Percentiles rank a stretch among this genome's conserved stretches.
These are phyloP conservation scores for Aspergillus biplanus DNA, from an alignment of 495 filamentous ascomycete species.

Conservation along the genomic window DNA sequence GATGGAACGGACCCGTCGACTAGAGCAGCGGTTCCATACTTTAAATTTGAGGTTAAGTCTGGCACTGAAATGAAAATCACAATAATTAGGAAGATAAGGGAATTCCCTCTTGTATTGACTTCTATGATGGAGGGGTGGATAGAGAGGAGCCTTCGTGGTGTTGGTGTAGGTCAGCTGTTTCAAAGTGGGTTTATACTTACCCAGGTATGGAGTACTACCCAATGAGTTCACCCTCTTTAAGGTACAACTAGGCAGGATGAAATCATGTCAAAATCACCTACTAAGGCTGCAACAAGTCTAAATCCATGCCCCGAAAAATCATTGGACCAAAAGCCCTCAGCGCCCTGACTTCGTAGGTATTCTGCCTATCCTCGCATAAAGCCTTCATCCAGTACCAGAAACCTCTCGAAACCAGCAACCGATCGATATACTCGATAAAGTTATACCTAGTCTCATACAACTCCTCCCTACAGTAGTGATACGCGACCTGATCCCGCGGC, in stretches of 20 bases:
- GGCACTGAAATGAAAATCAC: neutral
- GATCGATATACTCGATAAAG: neutral
- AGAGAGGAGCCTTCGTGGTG: too few relatives aligned
- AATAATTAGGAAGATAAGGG: neutral
- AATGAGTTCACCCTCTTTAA: too few relatives aligned
- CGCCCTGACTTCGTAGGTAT: too few relatives aligned
- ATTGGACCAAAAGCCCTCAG: neutral
- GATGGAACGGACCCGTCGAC: neutral
- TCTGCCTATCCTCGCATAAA: neutral
- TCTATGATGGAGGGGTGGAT: too few relatives aligned
- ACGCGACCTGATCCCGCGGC: neutral
- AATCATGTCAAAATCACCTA: too few relatives aligned
- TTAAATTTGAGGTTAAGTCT: neutral
- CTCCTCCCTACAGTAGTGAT: neutral
- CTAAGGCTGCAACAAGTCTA: too few relatives aligned
- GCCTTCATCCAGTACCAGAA: neutral
- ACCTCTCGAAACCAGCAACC: neutral
- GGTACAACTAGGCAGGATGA: too few relatives aligned
- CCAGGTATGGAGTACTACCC: too few relatives aligned
- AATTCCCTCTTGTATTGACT: too few relatives aligned
- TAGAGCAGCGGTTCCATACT: neutral
- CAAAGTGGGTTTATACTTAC: too few relatives aligned
- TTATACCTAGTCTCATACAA: neutral
- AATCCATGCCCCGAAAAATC: too few relatives aligned
- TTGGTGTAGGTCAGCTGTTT: too few relatives aligned